Percentiles rank a stretch among this genome's conserved stretches.
phyloP scores from a whole-genome alignment of 306 rosid genomes.

The Pyrus communis region DNA sequence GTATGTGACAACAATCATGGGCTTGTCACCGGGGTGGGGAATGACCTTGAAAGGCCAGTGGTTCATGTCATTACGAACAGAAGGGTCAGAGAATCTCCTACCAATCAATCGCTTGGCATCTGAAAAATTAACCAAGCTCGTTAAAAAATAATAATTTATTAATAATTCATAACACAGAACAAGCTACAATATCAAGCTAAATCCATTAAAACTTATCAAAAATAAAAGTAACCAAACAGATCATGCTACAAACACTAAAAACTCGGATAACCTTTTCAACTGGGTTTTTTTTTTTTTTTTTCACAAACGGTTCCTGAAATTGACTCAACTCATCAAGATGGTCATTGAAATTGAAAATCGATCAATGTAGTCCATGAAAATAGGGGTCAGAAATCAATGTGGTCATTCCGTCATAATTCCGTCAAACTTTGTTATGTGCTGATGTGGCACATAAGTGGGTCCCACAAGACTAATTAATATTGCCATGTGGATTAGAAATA shows the following conservation, averaged over 20 bases:
- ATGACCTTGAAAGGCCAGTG: slow-evolving; percentile 68
- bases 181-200: not conserved
- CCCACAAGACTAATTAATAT: no score
- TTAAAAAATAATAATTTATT: not conserved
- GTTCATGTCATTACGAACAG: slow-evolving; percentile 69
- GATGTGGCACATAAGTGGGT: no score
- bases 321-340: no score
- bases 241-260: not conserved
- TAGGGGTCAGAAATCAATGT: no score
- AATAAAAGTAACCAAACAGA: not conserved
- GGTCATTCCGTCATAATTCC: no score
- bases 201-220: not conserved
- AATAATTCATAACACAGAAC: not conserved
- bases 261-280: no score
- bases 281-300: no score
- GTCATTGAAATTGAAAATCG: no score
- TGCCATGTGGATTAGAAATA: no score
- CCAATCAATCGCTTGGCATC: slow-evolving; percentile 90
- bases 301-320: no score
- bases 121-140: not conserved
- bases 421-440: no score
- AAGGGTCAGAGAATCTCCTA: slow-evolving; percentile 53
- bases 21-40: slow-evolving; percentile 52
- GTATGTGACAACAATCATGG: slow-evolving; percentile 50
- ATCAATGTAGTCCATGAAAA: no score